Evolutionary conservation across 768 basidiomycete species (phyloP).

Genomic region (Lentinula raphanica): DNA sequence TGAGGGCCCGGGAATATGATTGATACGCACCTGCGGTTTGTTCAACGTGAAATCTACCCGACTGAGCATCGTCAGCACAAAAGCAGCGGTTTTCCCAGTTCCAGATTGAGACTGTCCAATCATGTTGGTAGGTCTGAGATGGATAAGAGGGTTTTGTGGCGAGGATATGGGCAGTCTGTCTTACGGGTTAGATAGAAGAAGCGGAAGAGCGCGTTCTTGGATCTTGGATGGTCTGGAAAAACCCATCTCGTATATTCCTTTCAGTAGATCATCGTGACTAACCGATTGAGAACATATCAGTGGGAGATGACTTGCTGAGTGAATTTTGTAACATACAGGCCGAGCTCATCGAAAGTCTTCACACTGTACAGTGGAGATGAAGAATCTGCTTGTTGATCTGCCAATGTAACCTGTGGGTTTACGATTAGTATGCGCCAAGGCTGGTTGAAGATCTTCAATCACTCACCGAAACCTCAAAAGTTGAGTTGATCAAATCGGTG

Average conservation of each 20-base stretch:
- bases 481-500: slow-evolving; percentile 69
- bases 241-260: slow-evolving; percentile 91
- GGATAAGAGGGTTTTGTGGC: slow-evolving; percentile 1
- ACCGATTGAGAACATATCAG: too few relatives aligned
- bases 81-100: slow-evolving; percentile 98
- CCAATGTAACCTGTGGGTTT: slow-evolving; percentile 77
- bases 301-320: too few relatives aligned
- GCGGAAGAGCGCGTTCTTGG: slow-evolving; percentile 91
- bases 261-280: slow-evolving; percentile 82
- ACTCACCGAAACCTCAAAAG: slow-evolving; percentile 76
- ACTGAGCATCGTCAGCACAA: slow-evolving; percentile 95
- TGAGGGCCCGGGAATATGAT: not conserved
- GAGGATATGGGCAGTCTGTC: slow-evolving; percentile 19
- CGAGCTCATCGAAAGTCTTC: slow-evolving; percentile 93
- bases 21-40: slow-evolving; percentile 66
- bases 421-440: slow-evolving; percentile 5
- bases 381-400: slow-evolving; percentile 92
- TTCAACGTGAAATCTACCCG: slow-evolving; percentile 80
- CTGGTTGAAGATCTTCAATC: slow-evolving; percentile 6
- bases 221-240: slow-evolving; percentile 99
- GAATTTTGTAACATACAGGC: slow-evolving; percentile 57
- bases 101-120: slow-evolving; percentile 99
- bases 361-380: slow-evolving; percentile 93
- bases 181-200: slow-evolving; percentile 86
- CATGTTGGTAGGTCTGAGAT: slow-evolving; percentile 88